Evolutionary conservation across 2,329 filamentous ascomycete genomes (phyloP), one percentile per base, ranked within the genome.

Genomic region (Trichoderma oligosporum): DNA sequence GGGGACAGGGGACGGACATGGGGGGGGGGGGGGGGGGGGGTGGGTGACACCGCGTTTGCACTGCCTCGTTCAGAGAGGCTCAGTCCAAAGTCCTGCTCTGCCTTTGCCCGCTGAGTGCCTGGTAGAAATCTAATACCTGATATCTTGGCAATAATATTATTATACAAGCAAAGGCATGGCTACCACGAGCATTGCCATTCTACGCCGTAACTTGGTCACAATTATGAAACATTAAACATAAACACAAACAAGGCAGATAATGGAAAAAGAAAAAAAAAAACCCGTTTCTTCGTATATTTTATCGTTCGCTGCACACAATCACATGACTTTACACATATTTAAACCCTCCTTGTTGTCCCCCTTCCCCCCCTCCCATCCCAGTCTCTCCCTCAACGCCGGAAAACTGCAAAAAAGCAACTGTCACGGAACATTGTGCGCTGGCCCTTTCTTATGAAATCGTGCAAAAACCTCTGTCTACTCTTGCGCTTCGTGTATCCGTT

Each of bases 341-440:
- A 48, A 44, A 56, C 25, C 52, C 49, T 36, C 27, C 38, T 38
- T 44, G 18, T 38, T 44, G 27, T 44, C 41, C 38, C 41, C 52
- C 18, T 36, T 16, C 53, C 57, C 25, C 22, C 53, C 57, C 25
- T 48, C 31, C 42, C 39, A 27, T 49, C 44, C 53, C 44, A 47
- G 44, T 46, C 57, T 55, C 64, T 64, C 66, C 67, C 63, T 66
- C 66, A 70, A 68, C 68, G 66, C 68, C 68, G 60, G 62, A 56
- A n/a, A 57, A 57, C 55, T 57, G 46, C 45, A 51, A 44, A 46
- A 47, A 47, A 47, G 35, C 33, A 56, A 33, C 35, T 31, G 44
- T 35, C 51, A 8, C 51, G 31, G 51, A 54, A 54, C 41, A 46
- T 16, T 27, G 51, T 46, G 51, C 51, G 41, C 51, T 46, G 31